Percentiles rank a stretch among this genome's conserved stretches.
phyloP scores from a whole-genome alignment of 2,329 filamentous ascomycete species.

The Cladophialophora bantiana region DNA sequence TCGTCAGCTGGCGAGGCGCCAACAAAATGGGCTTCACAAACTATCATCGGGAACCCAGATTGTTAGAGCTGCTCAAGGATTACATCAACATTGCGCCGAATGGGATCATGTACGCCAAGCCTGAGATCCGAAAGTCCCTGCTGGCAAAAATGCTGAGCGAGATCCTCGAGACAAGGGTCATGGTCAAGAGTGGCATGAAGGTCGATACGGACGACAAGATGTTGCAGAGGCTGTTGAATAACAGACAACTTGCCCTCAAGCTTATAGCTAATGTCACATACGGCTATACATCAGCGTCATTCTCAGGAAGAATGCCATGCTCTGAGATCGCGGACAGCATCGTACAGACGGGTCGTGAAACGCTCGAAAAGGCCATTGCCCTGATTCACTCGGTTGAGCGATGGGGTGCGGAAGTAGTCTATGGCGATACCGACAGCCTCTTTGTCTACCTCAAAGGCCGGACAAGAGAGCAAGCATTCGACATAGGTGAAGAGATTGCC shows the following conservation, averaged over 20 bases:
- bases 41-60: conserved; percentile 76
- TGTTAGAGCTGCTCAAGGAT: conserved; percentile 80
- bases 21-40: conserved; percentile 96
- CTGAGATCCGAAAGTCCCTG: conserved; percentile 84
- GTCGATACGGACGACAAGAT: conserved; percentile 85
- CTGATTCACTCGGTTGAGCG: conserved; percentile 84
- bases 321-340: conserved; percentile 98
- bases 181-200: conserved; percentile 99
- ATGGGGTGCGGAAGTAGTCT: conserved; percentile 97
- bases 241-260: conserved; percentile 91
- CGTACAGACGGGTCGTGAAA: conserved; percentile 93
- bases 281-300: conserved; percentile 95
- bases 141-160: conserved; percentile 96
- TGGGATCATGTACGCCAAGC: conserved; percentile 92
- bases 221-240: conserved; percentile 87
- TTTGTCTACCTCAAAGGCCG: conserved; percentile 90
- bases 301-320: conserved; percentile 97
- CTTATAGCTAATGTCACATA: conserved; percentile 99
- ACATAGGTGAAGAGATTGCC: conserved; percentile 90
- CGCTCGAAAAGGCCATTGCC: conserved; percentile 89
- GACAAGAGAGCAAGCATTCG: conserved; percentile 86
- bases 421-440: conserved; percentile 95
- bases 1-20: conserved; percentile 84
- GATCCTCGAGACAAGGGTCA: conserved; percentile 92
- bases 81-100: conserved; percentile 93